Evolutionary conservation across 2,329 filamentous ascomycete species (phyloP), one percentile per base, ranked within the genome.

Genomic region (Scorias spongiosa): DNA sequence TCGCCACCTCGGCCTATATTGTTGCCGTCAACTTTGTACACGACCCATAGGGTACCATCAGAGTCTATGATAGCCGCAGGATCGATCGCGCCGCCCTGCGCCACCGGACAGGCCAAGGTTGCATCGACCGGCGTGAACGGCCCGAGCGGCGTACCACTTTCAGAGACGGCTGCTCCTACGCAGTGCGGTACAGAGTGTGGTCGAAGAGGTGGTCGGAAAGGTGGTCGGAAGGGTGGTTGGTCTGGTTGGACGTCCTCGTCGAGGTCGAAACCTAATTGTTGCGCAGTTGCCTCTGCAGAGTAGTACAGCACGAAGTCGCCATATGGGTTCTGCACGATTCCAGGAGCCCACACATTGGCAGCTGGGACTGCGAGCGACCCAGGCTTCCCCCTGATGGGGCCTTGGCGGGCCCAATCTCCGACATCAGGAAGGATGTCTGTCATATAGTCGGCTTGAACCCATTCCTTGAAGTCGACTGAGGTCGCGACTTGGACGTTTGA

Each of bases 401-500:
- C 51, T 12, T 48, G 48, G 10, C 43, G 39, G 12, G 48, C 51
- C 56, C 56, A 59, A 2, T 36, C 41, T 14, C 55, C 56, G 15
- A 48, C 28, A 1, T 44, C 44, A n/a, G 60, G 58, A 2, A 64
- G 50, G 1, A 59, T 58, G 40, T 63, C 58, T 28, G 53, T 42
- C 5, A 42, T 40, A 2, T 54, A 48, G 20, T 54, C 43, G 10
- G 49, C 48, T 12, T 62, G 42, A 0, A 45, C 54, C 60, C 61
- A 64, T 30, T 53, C 54, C 2, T 51, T 28, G 49, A 65, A 64
- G 46, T 65, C 51, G 1, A 40, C 47, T 4, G 61, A 63, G 2
- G 54, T 60, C 5, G 63, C 63, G n/a, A 65, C 46, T 42, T 65
- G 63, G 10, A 66, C 53, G 29, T 62, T 60, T 29, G 51, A 52